Evolutionary conservation across 345 rosid genomes (phyloP).

Genomic region (Rhodamnia argentea): DNA sequence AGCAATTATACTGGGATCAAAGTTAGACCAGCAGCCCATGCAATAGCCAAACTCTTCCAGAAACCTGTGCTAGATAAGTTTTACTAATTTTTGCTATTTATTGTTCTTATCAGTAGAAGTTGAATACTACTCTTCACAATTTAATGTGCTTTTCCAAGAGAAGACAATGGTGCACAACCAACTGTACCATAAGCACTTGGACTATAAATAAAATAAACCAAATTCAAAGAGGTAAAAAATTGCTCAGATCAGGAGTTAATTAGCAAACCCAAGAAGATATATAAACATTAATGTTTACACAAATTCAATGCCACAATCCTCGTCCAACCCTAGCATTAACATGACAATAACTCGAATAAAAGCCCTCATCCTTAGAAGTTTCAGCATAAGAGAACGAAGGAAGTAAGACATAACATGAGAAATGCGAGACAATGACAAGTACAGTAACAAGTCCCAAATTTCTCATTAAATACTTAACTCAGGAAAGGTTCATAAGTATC

Average conservation of each 20-base stretch:
- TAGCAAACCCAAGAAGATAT: background rate
- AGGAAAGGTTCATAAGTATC: constrained; percentile 92
- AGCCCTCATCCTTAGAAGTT: background rate
- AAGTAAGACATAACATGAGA: background rate
- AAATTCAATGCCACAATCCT: background rate
- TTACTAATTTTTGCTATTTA: background rate
- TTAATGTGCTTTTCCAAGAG: background rate
- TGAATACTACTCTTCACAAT: background rate
- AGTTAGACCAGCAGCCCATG: background rate
- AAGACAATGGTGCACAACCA: background rate
- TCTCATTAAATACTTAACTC: constrained; percentile 44
- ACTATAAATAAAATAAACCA: background rate
- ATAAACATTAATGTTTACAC: background rate
- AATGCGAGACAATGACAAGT: background rate
- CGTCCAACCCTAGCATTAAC: background rate
- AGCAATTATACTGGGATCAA: background rate
- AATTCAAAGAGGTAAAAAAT: background rate
- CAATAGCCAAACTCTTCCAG: background rate
- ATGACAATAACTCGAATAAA: background rate
- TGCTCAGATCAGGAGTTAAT: background rate
- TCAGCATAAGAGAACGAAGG: background rate
- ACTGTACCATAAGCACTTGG: background rate
- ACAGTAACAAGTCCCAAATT: background rate
- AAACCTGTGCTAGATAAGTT: background rate
- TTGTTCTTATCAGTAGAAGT: background rate